Evolutionary conservation across 352 stramenopile species (phyloP).

Genomic region (Phytophthora ramorum): DNA sequence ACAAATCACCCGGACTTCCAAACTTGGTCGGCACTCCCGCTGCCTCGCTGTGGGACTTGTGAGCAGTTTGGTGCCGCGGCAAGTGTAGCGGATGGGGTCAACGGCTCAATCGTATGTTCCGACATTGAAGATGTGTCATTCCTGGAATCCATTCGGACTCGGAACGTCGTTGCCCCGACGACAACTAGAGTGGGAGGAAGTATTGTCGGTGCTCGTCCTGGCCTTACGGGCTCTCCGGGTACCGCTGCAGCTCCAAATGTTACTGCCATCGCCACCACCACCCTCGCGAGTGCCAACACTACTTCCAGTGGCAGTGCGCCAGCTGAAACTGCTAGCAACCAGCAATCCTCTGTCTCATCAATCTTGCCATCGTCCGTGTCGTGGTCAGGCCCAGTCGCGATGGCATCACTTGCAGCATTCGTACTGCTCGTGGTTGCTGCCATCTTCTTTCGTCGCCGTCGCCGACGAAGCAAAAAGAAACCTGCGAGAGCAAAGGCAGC

Average conservation of each 20-base stretch:
- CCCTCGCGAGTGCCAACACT: not conserved
- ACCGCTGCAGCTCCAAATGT: not conserved
- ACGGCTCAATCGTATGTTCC: constrained; percentile 28
- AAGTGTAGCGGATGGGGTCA: not conserved
- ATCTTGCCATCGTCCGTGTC: constrained; percentile 27
- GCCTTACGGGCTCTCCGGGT: not conserved
- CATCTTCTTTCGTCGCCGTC: constrained; percentile 23
- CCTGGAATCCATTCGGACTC: constrained; percentile 25
- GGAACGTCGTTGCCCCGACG: not conserved
- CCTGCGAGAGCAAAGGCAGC: constrained; percentile 15
- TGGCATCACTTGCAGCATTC: constrained; percentile 24
- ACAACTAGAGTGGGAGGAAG: not conserved
- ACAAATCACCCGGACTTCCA: constrained; percentile 31
- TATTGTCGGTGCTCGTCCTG: not conserved
- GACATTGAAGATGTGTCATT: constrained; percentile 42
- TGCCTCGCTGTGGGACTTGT: constrained; percentile 64
- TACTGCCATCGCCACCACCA: not conserved
- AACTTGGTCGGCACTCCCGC: constrained; percentile 47
- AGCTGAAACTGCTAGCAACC: constrained; percentile 7
- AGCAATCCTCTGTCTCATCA: constrained; percentile 18
- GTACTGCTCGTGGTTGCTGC: constrained; percentile 24
- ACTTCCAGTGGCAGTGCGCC: constrained; percentile 9
- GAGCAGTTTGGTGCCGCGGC: constrained; percentile 42
- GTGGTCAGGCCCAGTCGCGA: constrained; percentile 29
- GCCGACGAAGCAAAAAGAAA: constrained; percentile 15